A percentile compares a stretch with the other conserved stretches of the same genome.
Conservation (phyloP, 2,329 filamentous ascomycete genomes). For the Dendryphion nanum region DNA sequence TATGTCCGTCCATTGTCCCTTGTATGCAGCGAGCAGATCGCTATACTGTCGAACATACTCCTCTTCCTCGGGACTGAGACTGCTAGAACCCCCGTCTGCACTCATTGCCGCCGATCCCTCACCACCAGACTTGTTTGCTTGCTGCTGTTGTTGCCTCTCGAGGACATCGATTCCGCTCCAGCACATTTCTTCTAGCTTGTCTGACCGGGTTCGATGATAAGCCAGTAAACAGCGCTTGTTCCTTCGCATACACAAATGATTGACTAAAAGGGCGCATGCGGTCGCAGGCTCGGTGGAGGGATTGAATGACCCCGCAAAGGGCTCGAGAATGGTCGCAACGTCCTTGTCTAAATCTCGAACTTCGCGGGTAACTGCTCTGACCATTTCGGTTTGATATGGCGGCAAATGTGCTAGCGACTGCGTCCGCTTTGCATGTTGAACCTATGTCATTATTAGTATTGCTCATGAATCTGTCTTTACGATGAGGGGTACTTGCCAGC, state of each 20-base stretch:
- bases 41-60: slow-evolving; percentile 92
- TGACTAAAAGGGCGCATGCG: slow-evolving; percentile 85
- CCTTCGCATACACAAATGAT: slow-evolving; percentile 90
- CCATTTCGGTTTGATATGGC: slow-evolving; percentile 87
- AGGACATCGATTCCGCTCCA: slow-evolving; percentile 86
- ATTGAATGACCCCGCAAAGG: slow-evolving; percentile 82
- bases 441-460: slow-evolving; percentile 51
- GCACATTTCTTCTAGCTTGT: slow-evolving; percentile 89
- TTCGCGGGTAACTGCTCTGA: slow-evolving; percentile 84
- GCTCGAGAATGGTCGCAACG: slow-evolving; percentile 73
- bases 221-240: slow-evolving; percentile 95
- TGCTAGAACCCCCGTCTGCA: slow-evolving; percentile 60
- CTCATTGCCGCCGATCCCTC: slow-evolving; percentile 39
- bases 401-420: slow-evolving; percentile 83
- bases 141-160: slow-evolving; percentile 63
- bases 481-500: slow-evolving; percentile 54
- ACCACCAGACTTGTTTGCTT: slow-evolving; percentile 12
- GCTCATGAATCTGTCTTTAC: slow-evolving; percentile 4
- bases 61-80: slow-evolving; percentile 90
- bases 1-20: slow-evolving; percentile 97
- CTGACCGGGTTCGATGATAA: slow-evolving; percentile 85
- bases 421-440: slow-evolving; percentile 93
- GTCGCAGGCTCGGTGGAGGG: slow-evolving; percentile 78
- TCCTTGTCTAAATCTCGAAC: slow-evolving; percentile 91
- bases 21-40: slow-evolving; percentile 91